Evolutionary conservation across 257 asterid genomes (phyloP), one percentile per base, ranked within the genome.

Genomic region (Salvia splendens): DNA sequence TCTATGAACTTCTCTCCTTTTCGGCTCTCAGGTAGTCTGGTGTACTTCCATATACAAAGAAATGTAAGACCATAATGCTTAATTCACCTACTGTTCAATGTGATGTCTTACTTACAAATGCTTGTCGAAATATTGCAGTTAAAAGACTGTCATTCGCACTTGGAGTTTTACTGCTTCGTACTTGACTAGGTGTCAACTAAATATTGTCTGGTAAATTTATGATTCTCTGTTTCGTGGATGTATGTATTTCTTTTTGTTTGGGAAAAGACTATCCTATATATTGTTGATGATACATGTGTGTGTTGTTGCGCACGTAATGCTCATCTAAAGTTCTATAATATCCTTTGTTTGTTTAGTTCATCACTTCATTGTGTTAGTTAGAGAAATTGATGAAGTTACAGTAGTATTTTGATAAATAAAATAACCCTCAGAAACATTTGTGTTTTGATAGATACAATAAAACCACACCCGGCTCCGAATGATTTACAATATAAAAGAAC

Each of bases 171-270:
- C 12, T 33, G 55, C 30, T 52, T 46, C 16, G 6, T 47, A 28
- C 32, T 61, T 36, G 10, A 20, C 24, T 20, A 20, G 24, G 71
- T 12, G 1, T 20, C 74, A 50, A 38, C 50, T 52, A 52, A 35
- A 40, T 72, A 57, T 66, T 50, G 17, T 24, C 63, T 0, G 63
- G 67, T 71, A 69, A 69, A 46, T 46, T 15, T 15, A 41, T 20
- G 8, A 3, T 33, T 48, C 24, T 75, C 28, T 8, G 28, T 71
- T 65, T 67, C 46, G 11, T 55, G 61, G 16, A 36, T 66, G 15
- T 20, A n/a, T 43, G 12, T 8, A 40, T 42, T 40, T 61, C 53
- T 36, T 5, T 32, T 5, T 16, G n/a, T 49, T 49, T 32, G 28
- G 20, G 5, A 41, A 6, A 48, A 32, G 40, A 33, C 48, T 54